Percentiles rank a stretch among this genome's conserved stretches.
phyloP scores from a whole-genome alignment of 1,139 yeast genomes.

The Geotrichum candidum region DNA sequence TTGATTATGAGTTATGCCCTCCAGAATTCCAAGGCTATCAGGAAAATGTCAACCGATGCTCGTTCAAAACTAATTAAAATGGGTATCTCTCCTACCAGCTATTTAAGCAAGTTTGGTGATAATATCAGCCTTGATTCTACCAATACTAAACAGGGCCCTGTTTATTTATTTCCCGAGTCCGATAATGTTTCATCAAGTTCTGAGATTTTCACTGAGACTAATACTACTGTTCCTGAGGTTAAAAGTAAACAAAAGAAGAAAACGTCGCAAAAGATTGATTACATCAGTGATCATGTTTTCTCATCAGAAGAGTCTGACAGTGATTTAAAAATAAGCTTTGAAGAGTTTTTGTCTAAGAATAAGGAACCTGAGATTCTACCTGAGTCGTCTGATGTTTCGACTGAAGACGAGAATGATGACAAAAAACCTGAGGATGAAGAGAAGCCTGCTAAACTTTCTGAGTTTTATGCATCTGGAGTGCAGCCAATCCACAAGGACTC shows the following conservation, averaged over 20 bases:
- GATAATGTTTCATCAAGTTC: background rate
- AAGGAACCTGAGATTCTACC: background rate
- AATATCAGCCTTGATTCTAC: background rate
- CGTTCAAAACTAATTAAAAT: background rate
- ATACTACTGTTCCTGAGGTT: background rate
- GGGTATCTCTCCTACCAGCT: slow-evolving; percentile 6
- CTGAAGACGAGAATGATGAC: background rate
- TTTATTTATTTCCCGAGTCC: background rate
- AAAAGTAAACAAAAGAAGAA: background rate
- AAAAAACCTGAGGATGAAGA: background rate
- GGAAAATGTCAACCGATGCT: slow-evolving; percentile 3
- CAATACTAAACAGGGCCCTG: background rate
- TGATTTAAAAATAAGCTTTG: background rate
- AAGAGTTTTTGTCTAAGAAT: background rate
- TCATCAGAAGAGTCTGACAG: slow-evolving; percentile 1
- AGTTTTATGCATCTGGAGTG: slow-evolving; percentile 7
- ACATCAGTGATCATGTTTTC: background rate
- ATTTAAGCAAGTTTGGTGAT: background rate
- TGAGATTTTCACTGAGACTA: background rate
- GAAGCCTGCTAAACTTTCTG: background rate
- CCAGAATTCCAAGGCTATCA: background rate
- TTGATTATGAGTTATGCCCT: slow-evolving; percentile 3
- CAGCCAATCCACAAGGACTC: slow-evolving; percentile 5
- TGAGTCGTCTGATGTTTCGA: background rate
- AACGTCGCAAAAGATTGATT: background rate